A percentile compares a stretch with the other conserved stretches of the same genome.
Conservation (phyloP, 192 early-diverging fungal genomes). For the Rhizophagus sp. region DNA sequence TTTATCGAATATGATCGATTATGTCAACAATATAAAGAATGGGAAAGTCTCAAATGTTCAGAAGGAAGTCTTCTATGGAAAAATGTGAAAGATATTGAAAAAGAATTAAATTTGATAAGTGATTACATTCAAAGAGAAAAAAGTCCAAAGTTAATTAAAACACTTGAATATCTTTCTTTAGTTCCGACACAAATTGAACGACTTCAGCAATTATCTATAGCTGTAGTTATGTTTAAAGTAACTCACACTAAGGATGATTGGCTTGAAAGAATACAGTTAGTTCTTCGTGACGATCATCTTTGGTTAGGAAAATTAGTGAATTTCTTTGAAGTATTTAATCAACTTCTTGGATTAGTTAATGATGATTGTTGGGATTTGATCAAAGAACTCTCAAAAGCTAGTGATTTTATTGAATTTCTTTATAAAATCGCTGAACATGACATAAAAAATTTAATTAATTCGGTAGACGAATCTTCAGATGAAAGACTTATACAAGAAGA, state of each 20-base stretch:
- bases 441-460: slow-evolving; percentile 33
- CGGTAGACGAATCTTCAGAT: slow-evolving; percentile 31
- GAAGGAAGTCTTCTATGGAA: not conserved
- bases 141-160: not conserved
- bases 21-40: slow-evolving; percentile 11
- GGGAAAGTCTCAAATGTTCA: slow-evolving; percentile 4
- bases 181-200: too few relatives aligned
- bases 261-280: not conserved
- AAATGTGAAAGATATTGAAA: not conserved
- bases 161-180: too few relatives aligned
- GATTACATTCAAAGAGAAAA: too few relatives aligned
- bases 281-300: not conserved
- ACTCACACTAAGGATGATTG: not conserved
- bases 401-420: not conserved
- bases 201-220: not conserved
- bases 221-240: not conserved
- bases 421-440: not conserved
- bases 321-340: not conserved
- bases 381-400: not conserved
- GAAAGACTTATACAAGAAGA: slow-evolving; percentile 30
- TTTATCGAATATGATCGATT: not conserved
- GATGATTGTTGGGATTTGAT: not conserved
- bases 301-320: not conserved
- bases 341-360: not conserved
- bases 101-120: not conserved